phyloP scores from a whole-genome alignment of 2,329 filamentous ascomycete species.

The Ascosphaera pollenicola region DNA sequence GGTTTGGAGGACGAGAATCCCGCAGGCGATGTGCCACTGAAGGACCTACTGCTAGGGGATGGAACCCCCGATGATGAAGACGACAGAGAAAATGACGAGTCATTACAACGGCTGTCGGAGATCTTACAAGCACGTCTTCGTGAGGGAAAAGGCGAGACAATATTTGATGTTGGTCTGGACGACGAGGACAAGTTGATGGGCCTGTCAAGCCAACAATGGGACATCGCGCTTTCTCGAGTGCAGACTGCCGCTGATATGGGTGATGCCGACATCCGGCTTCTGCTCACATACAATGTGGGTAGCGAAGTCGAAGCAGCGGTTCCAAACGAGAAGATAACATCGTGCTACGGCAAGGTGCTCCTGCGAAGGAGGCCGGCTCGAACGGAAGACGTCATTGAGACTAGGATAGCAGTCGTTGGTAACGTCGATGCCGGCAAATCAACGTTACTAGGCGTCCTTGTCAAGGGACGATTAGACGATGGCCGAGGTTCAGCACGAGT shows the following conservation, averaged over 20 bases:
- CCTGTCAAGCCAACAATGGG: constrained; percentile 54
- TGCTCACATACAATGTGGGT: constrained; percentile 81
- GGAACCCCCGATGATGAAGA: constrained; percentile 19
- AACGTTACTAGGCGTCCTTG: constrained; percentile 83
- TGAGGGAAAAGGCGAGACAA: constrained; percentile 69
- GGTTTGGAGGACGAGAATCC: constrained; percentile 41
- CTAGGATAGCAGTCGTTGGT: constrained; percentile 84
- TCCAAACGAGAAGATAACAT: constrained; percentile 43
- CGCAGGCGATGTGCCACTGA: constrained; percentile 36
- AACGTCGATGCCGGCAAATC: constrained; percentile 97
- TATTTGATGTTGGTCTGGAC: constrained; percentile 86
- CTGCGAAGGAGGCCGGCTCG: constrained; percentile 51
- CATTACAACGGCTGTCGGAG: constrained; percentile 38
- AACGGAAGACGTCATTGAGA: constrained; percentile 81
- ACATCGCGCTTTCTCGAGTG: constrained; percentile 44
- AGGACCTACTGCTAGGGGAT: constrained; percentile 44
- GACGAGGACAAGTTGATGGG: constrained; percentile 71
- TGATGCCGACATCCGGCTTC: constrained; percentile 54
- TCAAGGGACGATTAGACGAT: constrained; percentile 89
- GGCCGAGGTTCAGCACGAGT: constrained; percentile 83
- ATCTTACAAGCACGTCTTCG: constrained; percentile 47
- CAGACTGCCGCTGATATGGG: constrained; percentile 39
- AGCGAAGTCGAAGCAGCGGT: constrained; percentile 50
- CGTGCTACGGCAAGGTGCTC: constrained; percentile 67
- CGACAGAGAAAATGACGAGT: constrained; percentile 29